These are phyloP conservation scores for Botryotinia globosa DNA, from an alignment of 2,329 filamentous ascomycete species.

Conservation along the genomic window DNA sequence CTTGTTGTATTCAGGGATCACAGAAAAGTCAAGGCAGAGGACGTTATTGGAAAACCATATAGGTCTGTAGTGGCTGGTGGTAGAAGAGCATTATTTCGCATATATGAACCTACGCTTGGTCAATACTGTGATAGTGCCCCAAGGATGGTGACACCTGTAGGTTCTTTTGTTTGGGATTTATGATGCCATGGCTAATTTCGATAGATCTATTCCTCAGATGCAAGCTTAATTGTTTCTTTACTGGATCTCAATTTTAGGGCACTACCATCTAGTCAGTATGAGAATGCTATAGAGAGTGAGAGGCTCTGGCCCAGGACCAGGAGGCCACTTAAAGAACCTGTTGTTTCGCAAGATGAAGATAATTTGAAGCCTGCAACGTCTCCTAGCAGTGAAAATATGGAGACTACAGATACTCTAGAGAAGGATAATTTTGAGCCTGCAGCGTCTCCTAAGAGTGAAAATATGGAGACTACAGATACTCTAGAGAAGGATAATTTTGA, in stretches of 20 bases:
- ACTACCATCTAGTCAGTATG: slow-evolving; percentile 38
- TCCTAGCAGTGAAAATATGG: not conserved
- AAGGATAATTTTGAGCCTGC: slow-evolving; percentile 44
- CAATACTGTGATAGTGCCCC: slow-evolving; percentile 65
- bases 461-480: not conserved
- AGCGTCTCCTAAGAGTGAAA: not conserved
- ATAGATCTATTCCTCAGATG: slow-evolving; percentile 72
- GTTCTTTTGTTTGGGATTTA: slow-evolving; percentile 30
- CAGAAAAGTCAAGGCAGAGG: slow-evolving; percentile 41
- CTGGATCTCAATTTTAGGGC: slow-evolving; percentile 61
- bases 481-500: slow-evolving; percentile 45
- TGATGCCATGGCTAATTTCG: not conserved
- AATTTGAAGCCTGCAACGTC: not conserved
- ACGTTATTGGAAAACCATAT: slow-evolving; percentile 36
- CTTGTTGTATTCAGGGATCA: slow-evolving; percentile 15
- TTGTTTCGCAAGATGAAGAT: not conserved
- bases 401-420: not conserved
- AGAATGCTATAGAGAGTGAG: slow-evolving; percentile 21
- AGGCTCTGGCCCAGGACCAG: not conserved
- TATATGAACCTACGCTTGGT: slow-evolving; percentile 66
- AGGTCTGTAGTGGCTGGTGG: slow-evolving; percentile 27
- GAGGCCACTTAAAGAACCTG: not conserved
- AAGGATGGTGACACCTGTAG: slow-evolving; percentile 72
- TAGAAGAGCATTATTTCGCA: slow-evolving; percentile 31
- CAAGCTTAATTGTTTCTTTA: slow-evolving; percentile 70